phyloP scores from a whole-genome alignment of 192 early-diverging fungal genomes.

The Podila epigama region DNA sequence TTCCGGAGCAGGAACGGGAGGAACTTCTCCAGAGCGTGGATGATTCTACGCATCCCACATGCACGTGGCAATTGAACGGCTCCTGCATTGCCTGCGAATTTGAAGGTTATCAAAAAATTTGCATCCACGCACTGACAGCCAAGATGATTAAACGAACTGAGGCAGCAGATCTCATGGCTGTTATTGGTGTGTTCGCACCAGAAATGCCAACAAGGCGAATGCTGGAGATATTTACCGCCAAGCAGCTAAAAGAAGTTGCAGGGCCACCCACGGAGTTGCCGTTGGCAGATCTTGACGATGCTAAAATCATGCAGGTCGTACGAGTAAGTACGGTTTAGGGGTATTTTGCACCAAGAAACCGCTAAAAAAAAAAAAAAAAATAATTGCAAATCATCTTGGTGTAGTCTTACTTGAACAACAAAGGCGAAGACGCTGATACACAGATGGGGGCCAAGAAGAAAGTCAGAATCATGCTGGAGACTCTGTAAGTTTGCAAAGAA shows the following conservation, averaged over 20 bases:
- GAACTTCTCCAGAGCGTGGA: conserved; percentile 21
- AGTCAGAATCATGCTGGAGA: conserved; percentile 7
- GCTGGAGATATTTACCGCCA: conserved; percentile 12
- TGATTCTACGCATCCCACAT: conserved; percentile 16
- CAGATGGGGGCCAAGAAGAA: conserved; percentile 1
- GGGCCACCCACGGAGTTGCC: conserved; percentile 13
- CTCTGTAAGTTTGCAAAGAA: conserved; percentile 3
- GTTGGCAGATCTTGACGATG: conserved; percentile 17
- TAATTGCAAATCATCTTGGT: neutral
- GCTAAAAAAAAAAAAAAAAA: no score
- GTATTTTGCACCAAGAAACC: no score
- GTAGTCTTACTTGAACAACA: conserved; percentile 18
- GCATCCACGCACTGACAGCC: conserved; percentile 15
- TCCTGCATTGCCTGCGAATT: conserved; percentile 11
- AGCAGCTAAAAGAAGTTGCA: conserved; percentile 5
- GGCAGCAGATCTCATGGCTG: conserved; percentile 16
- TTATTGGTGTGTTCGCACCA: conserved; percentile 20
- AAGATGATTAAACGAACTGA: conserved; percentile 19
- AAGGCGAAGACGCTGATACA: conserved; percentile 22
- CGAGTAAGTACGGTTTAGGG: conserved; percentile 18
- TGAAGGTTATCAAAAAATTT: conserved; percentile 4
- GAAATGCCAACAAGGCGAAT: conserved; percentile 17
- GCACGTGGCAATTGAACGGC: conserved; percentile 16
- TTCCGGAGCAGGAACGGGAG: conserved; percentile 18
- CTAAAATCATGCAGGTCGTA: conserved; percentile 22